A percentile compares a stretch with the other conserved stretches of the same genome.
These are phyloP conservation scores for Madurella mycetomatis DNA, from an alignment of 2,329 filamentous ascomycete species.

Conservation along the genomic window DNA sequence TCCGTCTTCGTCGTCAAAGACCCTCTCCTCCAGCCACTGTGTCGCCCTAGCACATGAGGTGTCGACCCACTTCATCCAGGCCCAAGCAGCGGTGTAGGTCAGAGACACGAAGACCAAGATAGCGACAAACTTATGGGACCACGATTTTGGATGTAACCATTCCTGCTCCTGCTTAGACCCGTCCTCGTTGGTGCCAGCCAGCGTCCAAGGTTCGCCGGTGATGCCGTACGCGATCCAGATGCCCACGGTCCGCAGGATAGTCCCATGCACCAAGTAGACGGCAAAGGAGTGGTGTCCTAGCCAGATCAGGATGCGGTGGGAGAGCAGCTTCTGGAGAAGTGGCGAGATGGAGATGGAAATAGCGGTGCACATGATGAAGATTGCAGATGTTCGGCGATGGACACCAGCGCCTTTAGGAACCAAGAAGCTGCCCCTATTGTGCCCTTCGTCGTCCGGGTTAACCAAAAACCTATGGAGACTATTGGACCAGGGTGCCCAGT, in stretches of 20 bases:
- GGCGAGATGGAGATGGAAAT: constrained; percentile 49
- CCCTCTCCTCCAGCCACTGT: constrained; percentile 42
- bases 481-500: constrained; percentile 45
- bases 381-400: constrained; percentile 41
- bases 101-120: constrained; percentile 43
- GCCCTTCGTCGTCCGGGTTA: constrained; percentile 34
- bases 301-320: constrained; percentile 48
- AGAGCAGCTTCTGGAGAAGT: constrained; percentile 43
- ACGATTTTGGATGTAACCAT: constrained; percentile 38
- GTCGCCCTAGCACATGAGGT: constrained; percentile 45
- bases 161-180: constrained; percentile 38
- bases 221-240: constrained; percentile 51
- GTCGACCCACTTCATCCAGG: constrained; percentile 51
- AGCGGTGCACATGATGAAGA: constrained; percentile 46
- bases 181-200: constrained; percentile 30
- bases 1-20: constrained; percentile 42
- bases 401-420: constrained; percentile 36
- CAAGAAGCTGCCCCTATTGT: constrained; percentile 42
- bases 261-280: constrained; percentile 52
- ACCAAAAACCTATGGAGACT: constrained; percentile 23
- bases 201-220: constrained; percentile 29
- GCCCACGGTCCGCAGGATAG: constrained; percentile 46
- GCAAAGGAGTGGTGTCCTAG: constrained; percentile 52
- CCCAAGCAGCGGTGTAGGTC: constrained; percentile 43
- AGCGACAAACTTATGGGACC: constrained; percentile 36